These are phyloP conservation scores for Debaryomyces subglobosus DNA, from an alignment of 1,139 yeast species.

Conservation along the genomic window DNA sequence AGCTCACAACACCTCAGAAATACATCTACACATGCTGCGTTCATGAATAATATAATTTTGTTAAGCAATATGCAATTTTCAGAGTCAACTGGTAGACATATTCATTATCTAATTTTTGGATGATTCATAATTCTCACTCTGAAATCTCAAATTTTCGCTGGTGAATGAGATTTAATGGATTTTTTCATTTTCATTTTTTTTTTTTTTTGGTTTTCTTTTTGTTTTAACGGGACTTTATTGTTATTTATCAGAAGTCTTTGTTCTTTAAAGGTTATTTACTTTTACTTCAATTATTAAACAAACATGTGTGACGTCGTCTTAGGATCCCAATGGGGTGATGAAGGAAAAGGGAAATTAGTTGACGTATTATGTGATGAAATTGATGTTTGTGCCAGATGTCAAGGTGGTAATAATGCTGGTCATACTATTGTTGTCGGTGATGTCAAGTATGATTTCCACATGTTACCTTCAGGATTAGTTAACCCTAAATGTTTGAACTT, in stretches of 20 bases:
- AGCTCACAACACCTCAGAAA: background rate
- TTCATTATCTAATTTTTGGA: background rate
- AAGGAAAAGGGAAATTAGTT: constrained; percentile 97
- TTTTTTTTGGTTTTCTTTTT: constrained; percentile 11
- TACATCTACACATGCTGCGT: background rate
- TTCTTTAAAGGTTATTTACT: constrained; percentile 9
- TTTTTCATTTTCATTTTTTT: background rate
- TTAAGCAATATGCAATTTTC: constrained; percentile 2
- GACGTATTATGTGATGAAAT: constrained; percentile 91
- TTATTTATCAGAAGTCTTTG: constrained; percentile 11
- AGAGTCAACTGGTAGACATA: constrained; percentile 9
- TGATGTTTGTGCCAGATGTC: constrained; percentile 97
- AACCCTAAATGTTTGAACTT: constrained; percentile 88
- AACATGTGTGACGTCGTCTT: constrained; percentile 87
- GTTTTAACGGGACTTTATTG: constrained; percentile 17
- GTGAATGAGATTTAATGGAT: background rate
- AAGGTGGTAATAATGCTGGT: constrained; percentile 99
- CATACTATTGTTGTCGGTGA: constrained; percentile 94
- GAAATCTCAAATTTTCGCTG: background rate
- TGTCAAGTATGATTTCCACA: constrained; percentile 93
- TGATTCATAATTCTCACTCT: constrained; percentile 4
- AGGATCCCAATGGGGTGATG: constrained; percentile 99
- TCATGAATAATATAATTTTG: background rate
- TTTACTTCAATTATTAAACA: constrained; percentile 12
- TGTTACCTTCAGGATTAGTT: constrained; percentile 96